Percentiles rank a stretch among this genome's conserved stretches.
Evolutionary conservation across 2,329 filamentous ascomycete species (phyloP).

Genomic region (Paecilomyces variotii): DNA sequence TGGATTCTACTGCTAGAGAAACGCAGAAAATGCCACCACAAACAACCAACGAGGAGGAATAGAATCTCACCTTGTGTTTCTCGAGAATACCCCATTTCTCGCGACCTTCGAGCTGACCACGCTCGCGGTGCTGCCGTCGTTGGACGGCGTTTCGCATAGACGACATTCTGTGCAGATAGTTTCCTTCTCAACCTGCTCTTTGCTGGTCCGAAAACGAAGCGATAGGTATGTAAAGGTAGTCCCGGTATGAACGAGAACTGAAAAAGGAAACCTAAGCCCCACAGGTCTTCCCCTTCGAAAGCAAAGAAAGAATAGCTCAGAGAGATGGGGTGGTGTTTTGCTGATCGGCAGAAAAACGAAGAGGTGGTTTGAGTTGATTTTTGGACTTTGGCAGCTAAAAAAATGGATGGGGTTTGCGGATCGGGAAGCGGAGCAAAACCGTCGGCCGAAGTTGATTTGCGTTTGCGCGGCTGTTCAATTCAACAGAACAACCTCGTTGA

Average conservation of each 20-base stretch:
- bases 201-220: not conserved
- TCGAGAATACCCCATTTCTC: slow-evolving; percentile 85
- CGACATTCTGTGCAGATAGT: slow-evolving; percentile 37
- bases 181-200: not conserved
- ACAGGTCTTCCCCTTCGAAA: not conserved
- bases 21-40: not conserved
- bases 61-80: slow-evolving; percentile 68
- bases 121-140: slow-evolving; percentile 80
- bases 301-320: not conserved
- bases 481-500: not conserved
- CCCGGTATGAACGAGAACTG: not conserved
- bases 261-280: not conserved
- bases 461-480: not conserved
- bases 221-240: not conserved
- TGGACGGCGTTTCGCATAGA: slow-evolving; percentile 58
- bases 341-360: not conserved
- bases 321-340: not conserved
- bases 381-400: not conserved
- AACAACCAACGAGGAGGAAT: slow-evolving; percentile 1
- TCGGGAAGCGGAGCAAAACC: not conserved
- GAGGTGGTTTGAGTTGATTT: not conserved
- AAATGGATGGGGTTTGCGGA: not conserved
- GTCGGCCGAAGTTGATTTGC: not conserved
- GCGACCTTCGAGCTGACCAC: slow-evolving; percentile 76
- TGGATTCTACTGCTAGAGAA: not conserved